A percentile compares a stretch with the other conserved stretches of the same genome.
Evolutionary conservation across 2,329 filamentous ascomycete species (phyloP).

Genomic region (Purpureocillium takamizusanense): DNA sequence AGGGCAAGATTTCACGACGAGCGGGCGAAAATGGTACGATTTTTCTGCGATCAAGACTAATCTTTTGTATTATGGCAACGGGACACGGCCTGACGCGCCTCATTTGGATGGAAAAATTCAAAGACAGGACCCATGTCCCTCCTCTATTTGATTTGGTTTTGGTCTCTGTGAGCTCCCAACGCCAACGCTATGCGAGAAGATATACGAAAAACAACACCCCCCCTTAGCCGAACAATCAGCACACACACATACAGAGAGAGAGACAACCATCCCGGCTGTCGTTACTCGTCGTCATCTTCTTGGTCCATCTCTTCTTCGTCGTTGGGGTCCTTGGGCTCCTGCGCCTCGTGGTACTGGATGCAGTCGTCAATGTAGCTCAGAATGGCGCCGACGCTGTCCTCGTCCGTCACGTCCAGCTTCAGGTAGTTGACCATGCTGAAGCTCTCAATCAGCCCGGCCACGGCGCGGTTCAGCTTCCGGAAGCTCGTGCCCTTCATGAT

Average conservation of each 20-base stretch:
- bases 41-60: neutral
- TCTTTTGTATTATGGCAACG: neutral
- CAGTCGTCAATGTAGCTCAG: constrained; percentile 91
- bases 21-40: no score
- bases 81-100: no score
- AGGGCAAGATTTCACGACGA: neutral
- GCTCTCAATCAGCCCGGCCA: constrained; percentile 86
- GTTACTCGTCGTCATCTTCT: constrained; percentile 20
- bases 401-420: constrained; percentile 79
- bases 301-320: constrained; percentile 43
- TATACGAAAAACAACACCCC: neutral
- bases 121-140: no score
- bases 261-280: no score
- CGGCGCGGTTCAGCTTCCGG: constrained; percentile 73
- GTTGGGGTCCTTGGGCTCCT: constrained; percentile 77
- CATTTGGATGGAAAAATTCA: no score
- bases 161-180: neutral
- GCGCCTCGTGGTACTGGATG: constrained; percentile 87
- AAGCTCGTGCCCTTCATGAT: constrained; percentile 79
- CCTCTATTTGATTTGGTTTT: neutral
- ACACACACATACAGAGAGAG: no score
- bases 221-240: no score
- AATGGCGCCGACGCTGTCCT: constrained; percentile 79
- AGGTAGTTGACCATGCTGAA: constrained; percentile 98
- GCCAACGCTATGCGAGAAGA: constrained; percentile 3